These are phyloP conservation scores for Talaromyces sp. DNA, from an alignment of 2,329 filamentous ascomycete genomes.

Conservation along the genomic window DNA sequence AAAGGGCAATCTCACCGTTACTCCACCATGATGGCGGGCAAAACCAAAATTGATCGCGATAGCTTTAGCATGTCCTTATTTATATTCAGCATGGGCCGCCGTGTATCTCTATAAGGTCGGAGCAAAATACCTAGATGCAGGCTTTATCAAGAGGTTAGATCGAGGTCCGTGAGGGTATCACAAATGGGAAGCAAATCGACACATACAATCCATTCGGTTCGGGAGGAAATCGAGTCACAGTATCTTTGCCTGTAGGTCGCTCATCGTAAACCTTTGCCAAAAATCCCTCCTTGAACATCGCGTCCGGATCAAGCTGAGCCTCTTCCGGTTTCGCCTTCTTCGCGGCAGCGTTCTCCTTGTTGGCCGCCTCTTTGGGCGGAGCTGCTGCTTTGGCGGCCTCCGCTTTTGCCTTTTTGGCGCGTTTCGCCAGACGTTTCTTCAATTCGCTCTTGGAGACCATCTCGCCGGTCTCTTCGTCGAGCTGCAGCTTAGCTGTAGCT, in stretches of 20 bases:
- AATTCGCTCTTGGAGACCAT: constrained; percentile 62
- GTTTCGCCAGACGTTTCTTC: constrained; percentile 59
- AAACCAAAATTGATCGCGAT: constrained; percentile 97
- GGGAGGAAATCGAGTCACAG: constrained; percentile 69
- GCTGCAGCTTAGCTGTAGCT: constrained; percentile 55
- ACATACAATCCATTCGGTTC: constrained; percentile 70
- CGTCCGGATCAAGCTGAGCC: constrained; percentile 13
- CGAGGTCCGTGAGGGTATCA: too few species aligned
- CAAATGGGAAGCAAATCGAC: not conserved
- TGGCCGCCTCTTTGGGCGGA: not conserved
- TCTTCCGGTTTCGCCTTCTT: constrained; percentile 10
- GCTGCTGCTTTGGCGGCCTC: constrained; percentile 11
- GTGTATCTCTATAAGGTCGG: not conserved
- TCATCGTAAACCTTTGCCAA: constrained; percentile 68
- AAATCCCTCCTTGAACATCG: constrained; percentile 79
- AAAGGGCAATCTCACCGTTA: constrained; percentile 14
- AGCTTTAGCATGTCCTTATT: constrained; percentile 80
- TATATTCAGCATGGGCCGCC: not conserved
- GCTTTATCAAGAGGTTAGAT: not conserved
- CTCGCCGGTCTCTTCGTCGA: constrained; percentile 63
- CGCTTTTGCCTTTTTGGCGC: constrained; percentile 17
- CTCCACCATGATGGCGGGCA: constrained; percentile 73
- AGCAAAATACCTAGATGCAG: constrained; percentile 14
- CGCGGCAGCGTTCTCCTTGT: constrained; percentile 3
- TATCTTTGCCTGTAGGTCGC: constrained; percentile 45